phyloP scores from a whole-genome alignment of 2,329 filamentous ascomycete genomes.

The Colletotrichum chlorophyti region DNA sequence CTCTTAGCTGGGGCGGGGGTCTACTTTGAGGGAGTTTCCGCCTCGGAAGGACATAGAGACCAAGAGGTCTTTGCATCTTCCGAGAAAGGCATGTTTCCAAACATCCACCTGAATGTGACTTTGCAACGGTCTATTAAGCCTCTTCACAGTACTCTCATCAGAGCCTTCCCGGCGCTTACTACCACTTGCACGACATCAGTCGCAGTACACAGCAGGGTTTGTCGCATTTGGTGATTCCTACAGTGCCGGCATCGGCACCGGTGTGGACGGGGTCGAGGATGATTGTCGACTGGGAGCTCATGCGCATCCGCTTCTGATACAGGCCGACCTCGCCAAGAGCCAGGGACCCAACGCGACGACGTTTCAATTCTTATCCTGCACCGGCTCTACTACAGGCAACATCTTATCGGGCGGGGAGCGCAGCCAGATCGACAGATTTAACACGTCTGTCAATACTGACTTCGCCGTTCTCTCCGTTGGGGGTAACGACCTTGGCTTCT shows the following conservation, averaged over 20 bases:
- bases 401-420: slow-evolving; percentile 42
- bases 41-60: not conserved
- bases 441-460: slow-evolving; percentile 43
- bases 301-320: slow-evolving; percentile 49
- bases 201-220: slow-evolving; percentile 34
- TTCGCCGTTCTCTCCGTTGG: slow-evolving; percentile 55
- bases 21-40: not conserved
- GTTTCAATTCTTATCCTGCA: slow-evolving; percentile 55
- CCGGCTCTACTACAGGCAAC: slow-evolving; percentile 49
- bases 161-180: not conserved
- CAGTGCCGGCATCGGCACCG: slow-evolving; percentile 55
- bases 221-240: slow-evolving; percentile 55
- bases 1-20: not conserved
- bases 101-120: not conserved
- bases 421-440: slow-evolving; percentile 51
- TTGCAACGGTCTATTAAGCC: not conserved
- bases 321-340: slow-evolving; percentile 40
- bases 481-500: slow-evolving; percentile 57
- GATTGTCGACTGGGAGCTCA: slow-evolving; percentile 49
- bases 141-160: not conserved
- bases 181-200: not conserved
- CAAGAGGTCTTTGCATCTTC: slow-evolving; percentile 1
- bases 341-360: slow-evolving; percentile 36
- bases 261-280: slow-evolving; percentile 46
- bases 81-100: slow-evolving; percentile 4